Percentiles rank a stretch among this genome's conserved stretches.
phyloP scores from a whole-genome alignment of 345 rosid genomes.

The Rhizophora apiculata region DNA sequence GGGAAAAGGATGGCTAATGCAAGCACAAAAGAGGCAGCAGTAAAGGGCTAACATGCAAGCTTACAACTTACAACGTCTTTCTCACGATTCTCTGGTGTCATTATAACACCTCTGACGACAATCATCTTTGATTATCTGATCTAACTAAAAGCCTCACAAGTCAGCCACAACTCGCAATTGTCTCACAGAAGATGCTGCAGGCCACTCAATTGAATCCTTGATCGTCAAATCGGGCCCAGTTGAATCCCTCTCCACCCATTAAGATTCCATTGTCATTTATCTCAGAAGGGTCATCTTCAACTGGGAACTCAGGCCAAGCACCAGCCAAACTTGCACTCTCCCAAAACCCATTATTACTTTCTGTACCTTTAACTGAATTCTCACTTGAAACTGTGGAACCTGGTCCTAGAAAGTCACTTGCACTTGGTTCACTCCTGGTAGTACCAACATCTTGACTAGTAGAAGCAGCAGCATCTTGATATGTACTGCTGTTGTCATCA shows the following conservation, averaged over 20 bases:
- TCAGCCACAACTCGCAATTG: no score
- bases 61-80: no score
- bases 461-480: not conserved
- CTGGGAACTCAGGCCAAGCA: slow-evolving; percentile 27
- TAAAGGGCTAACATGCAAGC: no score
- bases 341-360: not conserved
- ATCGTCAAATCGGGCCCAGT: slow-evolving; percentile 13
- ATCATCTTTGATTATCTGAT: no score
- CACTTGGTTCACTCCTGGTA: not conserved
- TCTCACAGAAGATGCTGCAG: no score
- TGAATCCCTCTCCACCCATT: slow-evolving; percentile 9
- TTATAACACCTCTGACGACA: no score
- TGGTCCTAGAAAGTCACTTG: not conserved
- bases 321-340: not conserved
- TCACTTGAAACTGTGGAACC: not conserved
- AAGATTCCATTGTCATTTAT: slow-evolving; percentile 5
- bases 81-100: no score
- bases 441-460: not conserved
- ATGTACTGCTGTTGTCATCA: not conserved
- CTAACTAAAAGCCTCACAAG: no score
- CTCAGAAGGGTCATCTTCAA: slow-evolving; percentile 12
- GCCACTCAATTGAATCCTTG: not conserved
- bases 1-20: no score
- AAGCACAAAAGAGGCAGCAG: no score
- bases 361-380: not conserved